Conservation (phyloP, 2,329 filamentous ascomycete genomes). For the Sporothrix sp. region DNA sequence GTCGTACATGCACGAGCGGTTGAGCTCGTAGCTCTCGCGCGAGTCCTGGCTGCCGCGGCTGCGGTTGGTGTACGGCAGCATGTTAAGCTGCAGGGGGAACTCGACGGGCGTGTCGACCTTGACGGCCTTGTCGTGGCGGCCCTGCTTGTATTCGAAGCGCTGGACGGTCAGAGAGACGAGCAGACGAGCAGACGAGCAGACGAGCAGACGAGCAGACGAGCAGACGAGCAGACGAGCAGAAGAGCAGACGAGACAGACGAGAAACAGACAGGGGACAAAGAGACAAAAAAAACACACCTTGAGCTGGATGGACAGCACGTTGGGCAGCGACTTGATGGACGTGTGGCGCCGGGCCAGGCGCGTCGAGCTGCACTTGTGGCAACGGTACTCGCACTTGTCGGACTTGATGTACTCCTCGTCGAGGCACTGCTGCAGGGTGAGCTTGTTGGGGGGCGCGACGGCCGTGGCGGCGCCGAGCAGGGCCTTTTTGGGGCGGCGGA, state of each 20-base stretch:
- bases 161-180: constrained; percentile 20
- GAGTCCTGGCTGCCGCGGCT: constrained; percentile 39
- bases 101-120: constrained; percentile 83
- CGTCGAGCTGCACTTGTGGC: constrained; percentile 64
- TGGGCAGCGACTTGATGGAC: constrained; percentile 74
- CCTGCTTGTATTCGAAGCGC: constrained; percentile 65
- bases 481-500: constrained; percentile 45
- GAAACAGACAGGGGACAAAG: not conserved
- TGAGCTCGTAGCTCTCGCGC: constrained; percentile 44
- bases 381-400: constrained; percentile 85
- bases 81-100: constrained; percentile 79
- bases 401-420: constrained; percentile 77
- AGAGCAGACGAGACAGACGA: too few species aligned
- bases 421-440: constrained; percentile 63
- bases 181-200: too few species aligned
- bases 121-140: constrained; percentile 59
- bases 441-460: constrained; percentile 26
- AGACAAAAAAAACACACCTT: constrained; percentile 50
- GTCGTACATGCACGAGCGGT: constrained; percentile 68
- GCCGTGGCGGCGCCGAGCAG: constrained; percentile 23
- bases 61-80: constrained; percentile 77
- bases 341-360: constrained; percentile 78
- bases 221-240: too few species aligned
- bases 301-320: constrained; percentile 82
- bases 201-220: too few species aligned